Conservation (phyloP, 2,329 filamentous ascomycete species). For the Lizonia empirigonia region DNA sequence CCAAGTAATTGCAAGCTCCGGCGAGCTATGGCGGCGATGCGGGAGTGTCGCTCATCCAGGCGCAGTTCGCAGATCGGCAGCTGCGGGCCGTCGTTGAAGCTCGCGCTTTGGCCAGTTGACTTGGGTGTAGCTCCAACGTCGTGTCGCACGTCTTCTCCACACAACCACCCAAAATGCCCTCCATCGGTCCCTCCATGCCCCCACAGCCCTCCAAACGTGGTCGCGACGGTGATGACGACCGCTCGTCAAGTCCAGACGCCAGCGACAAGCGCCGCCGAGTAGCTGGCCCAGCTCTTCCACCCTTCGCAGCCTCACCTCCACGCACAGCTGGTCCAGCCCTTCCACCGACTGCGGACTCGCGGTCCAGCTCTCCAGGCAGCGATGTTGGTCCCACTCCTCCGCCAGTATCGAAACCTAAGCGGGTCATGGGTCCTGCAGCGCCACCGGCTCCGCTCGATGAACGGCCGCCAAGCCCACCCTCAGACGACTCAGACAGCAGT, state of each 20-base stretch:
- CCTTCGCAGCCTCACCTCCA: conserved; percentile 34
- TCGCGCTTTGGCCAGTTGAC: background rate
- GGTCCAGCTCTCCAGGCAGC: conserved; percentile 35
- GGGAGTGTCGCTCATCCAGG: conserved; percentile 8
- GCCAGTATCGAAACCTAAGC: conserved; percentile 30
- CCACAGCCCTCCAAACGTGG: conserved; percentile 64
- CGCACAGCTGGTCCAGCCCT: conserved; percentile 59
- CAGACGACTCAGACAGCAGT: conserved; percentile 44
- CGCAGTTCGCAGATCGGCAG: conserved; percentile 18
- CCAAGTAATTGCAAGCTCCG: background rate
- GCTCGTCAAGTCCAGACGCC: conserved; percentile 49
- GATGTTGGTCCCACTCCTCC: conserved; percentile 48
- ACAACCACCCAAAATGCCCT: conserved; percentile 56
- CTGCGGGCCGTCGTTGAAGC: conserved; percentile 21
- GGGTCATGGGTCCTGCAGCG: conserved; percentile 59
- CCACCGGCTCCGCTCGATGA: conserved; percentile 58
- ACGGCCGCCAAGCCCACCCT: conserved; percentile 49
- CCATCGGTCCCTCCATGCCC: conserved; percentile 73
- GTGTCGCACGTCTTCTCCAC: background rate
- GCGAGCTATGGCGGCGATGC: conserved; percentile 16
- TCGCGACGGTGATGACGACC: conserved; percentile 53
- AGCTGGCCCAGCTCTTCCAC: conserved; percentile 62
- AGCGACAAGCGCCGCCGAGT: conserved; percentile 59
- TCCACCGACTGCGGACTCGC: conserved; percentile 51
- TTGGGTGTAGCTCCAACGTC: background rate